Conservation (phyloP, 1,139 yeast genomes). For the Yamadazyma membranifaciens region DNA sequence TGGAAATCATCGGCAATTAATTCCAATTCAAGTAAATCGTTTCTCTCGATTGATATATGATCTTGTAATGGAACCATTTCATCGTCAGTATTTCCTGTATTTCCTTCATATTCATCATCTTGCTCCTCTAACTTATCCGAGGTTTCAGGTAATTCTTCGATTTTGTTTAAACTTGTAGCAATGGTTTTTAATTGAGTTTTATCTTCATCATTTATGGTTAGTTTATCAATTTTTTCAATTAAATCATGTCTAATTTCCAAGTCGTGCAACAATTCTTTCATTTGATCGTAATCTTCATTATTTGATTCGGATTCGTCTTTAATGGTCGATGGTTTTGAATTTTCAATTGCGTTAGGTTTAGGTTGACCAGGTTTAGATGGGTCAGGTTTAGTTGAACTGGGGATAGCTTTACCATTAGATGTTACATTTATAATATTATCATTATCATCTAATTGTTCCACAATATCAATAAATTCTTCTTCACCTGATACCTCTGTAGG, state of each 20-base stretch:
- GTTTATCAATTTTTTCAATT: slow-evolving; percentile 23
- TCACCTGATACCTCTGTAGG: neutral
- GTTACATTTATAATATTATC: slow-evolving; percentile 55
- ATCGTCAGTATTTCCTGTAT: slow-evolving; percentile 3
- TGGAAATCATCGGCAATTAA: slow-evolving; percentile 52
- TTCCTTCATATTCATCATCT: neutral
- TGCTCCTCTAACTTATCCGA: slow-evolving; percentile 7
- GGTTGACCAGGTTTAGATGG: neutral
- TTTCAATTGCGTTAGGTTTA: neutral
- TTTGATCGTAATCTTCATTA: slow-evolving; percentile 7
- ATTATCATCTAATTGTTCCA: slow-evolving; percentile 80
- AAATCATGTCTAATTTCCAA: neutral
- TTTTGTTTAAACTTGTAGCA: no score
- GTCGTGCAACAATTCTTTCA: neutral
- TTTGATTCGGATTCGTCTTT: neutral
- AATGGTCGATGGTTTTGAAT: neutral
- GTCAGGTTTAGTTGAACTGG: neutral
- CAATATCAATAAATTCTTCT: slow-evolving; percentile 58
- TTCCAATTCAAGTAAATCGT: slow-evolving; percentile 38
- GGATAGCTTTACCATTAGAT: slow-evolving; percentile 17
- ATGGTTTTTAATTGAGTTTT: slow-evolving; percentile 39
- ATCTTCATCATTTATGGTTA: slow-evolving; percentile 50
- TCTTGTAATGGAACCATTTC: slow-evolving; percentile 11
- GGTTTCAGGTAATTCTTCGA: slow-evolving; percentile 8
- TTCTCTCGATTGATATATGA: slow-evolving; percentile 21